Evolutionary conservation across 306 rosid species (phyloP), one percentile per base, ranked within the genome.

Genomic region (Astragalus membranaceus): DNA sequence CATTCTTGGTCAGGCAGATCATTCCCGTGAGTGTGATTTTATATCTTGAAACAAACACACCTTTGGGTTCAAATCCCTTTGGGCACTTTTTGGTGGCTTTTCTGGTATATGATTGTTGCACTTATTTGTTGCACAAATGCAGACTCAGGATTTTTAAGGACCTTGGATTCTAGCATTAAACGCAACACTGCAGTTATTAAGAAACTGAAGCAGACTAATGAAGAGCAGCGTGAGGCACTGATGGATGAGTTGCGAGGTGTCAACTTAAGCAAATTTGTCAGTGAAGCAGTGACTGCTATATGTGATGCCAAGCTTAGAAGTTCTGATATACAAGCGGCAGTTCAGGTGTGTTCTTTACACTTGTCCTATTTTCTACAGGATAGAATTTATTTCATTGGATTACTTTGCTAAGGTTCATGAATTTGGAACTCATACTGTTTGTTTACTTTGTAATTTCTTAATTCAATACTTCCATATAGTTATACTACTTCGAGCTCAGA

Each of bases 231-330:
- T 14, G 99, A 89, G 69, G 81, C 93, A 39, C 79, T 91, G 81
- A 87, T 89, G 84, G 99, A 95, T 10, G 99, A 95, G 15, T 77
- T 95, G 75, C 86, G 84, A 72, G 74, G 75, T 89, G 96, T 95
- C 82, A 95, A 95, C 80, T 84, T 95, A 48, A 95, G 96, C 84
- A 95, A 95, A 88, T 95, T 95, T 87, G 99, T 91, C 53, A 95
- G 96, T 70, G 99, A 95, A 86, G 99, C 99, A 39, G 97, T 95
- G 65, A 72, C 95, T 48, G 88, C 99, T 54, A 91, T 95, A 59
- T 91, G 97, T 74, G 99, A 95, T 37, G 99, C 99, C 59, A 95
- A 86, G 55, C 96, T 95, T 78, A 86, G 95, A 86, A 80, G 85
- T 30, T 91, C 96, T 57, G 99, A 95, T 75, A 86, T 95, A 71